Percentiles rank a stretch among this genome's conserved stretches.
Conservation (phyloP, 1,139 yeast species). For the Wickerhamiella pararugosa region DNA sequence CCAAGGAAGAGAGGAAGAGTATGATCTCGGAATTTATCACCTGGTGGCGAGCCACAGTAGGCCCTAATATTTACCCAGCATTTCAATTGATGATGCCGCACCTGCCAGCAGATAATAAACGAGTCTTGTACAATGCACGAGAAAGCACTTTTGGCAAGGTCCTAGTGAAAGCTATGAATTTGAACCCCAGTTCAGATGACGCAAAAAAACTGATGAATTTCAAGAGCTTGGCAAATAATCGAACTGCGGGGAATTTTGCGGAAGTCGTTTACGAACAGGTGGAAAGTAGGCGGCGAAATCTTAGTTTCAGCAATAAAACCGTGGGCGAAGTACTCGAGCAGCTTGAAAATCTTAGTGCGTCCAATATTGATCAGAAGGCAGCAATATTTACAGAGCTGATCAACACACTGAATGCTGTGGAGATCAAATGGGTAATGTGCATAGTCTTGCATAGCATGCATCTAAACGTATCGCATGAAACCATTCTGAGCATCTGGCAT, state of each 20-base stretch:
- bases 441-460: constrained; percentile 40
- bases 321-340: constrained; percentile 42
- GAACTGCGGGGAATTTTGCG: constrained; percentile 29
- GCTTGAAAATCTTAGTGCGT: constrained; percentile 36
- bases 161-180: constrained; percentile 31
- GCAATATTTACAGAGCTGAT: constrained; percentile 36
- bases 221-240: constrained; percentile 2
- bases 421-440: constrained; percentile 55
- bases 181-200: constrained; percentile 38
- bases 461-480: constrained; percentile 44
- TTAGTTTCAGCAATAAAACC: constrained; percentile 22
- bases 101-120: constrained; percentile 19
- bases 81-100: constrained; percentile 31
- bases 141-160: constrained; percentile 31
- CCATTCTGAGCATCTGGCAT: constrained; percentile 58
- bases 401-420: constrained; percentile 43
- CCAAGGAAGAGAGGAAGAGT: constrained; percentile 2
- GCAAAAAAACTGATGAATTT: constrained; percentile 14
- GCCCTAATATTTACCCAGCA: constrained; percentile 55
- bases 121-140: constrained; percentile 26
- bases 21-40: constrained; percentile 34
- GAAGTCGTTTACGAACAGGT: constrained; percentile 27
- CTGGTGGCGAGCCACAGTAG: constrained; percentile 51
- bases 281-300: constrained; percentile 24
- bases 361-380: constrained; percentile 18